phyloP scores from a whole-genome alignment of 208 protist species.

The Herpetomonas muscarum region DNA sequence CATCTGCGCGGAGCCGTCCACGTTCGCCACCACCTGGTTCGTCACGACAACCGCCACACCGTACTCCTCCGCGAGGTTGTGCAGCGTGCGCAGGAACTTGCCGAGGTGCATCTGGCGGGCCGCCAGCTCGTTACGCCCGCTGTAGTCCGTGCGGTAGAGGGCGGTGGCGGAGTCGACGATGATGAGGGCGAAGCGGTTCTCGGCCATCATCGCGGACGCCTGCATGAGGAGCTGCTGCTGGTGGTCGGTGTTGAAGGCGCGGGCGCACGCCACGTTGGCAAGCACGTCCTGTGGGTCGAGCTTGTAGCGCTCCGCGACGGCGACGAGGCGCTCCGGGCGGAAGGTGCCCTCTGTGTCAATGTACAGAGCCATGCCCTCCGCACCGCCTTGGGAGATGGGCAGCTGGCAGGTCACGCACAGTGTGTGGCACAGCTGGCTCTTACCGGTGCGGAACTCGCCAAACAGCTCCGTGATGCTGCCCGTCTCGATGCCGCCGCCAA shows the following conservation, averaged over 20 bases:
- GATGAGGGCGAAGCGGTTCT: constrained; percentile 97
- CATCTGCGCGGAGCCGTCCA: constrained; percentile 95
- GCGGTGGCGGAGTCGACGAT: constrained; percentile 99
- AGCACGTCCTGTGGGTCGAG: constrained; percentile 97
- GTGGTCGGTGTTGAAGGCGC: constrained; percentile 99
- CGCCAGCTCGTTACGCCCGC: constrained; percentile 97
- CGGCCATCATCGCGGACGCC: constrained; percentile 98
- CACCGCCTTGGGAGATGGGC: constrained; percentile 94
- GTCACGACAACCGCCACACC: constrained; percentile 99
- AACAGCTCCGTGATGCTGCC: constrained; percentile 99
- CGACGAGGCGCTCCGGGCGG: constrained; percentile 91
- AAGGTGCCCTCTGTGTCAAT: constrained; percentile 99
- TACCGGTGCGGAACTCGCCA: constrained; percentile 99
- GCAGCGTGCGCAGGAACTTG: constrained; percentile 97
- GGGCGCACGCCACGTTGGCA: constrained; percentile 98
- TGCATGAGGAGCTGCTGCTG: constrained; percentile 95
- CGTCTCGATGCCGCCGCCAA: constrained; percentile 97
- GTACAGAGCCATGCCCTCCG: constrained; percentile 98
- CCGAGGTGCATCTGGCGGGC: constrained; percentile 98
- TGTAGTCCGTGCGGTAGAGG: constrained; percentile 99
- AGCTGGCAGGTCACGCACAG: constrained; percentile 98
- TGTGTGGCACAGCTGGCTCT: constrained; percentile 99
- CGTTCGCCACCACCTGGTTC: constrained; percentile 99
- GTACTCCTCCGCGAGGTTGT: constrained; percentile 98
- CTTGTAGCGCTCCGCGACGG: constrained; percentile 93